Conservation (phyloP, 2,329 filamentous ascomycete species). For the Hortaea werneckii region DNA sequence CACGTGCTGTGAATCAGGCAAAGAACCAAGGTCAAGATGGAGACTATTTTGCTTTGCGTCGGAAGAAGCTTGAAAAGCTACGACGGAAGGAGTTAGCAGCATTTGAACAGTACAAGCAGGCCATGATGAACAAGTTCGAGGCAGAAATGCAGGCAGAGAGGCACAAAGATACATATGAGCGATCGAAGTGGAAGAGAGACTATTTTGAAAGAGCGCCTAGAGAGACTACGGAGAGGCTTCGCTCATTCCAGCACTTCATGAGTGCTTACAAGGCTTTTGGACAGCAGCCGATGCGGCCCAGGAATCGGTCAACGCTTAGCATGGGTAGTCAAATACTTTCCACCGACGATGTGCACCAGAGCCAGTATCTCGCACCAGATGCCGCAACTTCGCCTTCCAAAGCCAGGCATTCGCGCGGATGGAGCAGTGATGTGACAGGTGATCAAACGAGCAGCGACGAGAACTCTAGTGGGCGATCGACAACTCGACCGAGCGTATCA, state of each 20-base stretch:
- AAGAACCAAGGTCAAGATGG: constrained; percentile 2
- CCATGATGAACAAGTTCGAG: constrained; percentile 23
- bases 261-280: constrained; percentile 19
- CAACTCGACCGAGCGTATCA: background rate
- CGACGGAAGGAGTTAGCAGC: constrained; percentile 20
- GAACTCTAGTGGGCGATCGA: constrained; percentile 3
- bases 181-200: constrained; percentile 22
- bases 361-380: constrained; percentile 14
- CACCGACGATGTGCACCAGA: constrained; percentile 11
- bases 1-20: background rate
- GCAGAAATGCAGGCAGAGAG: constrained; percentile 21
- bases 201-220: constrained; percentile 23
- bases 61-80: constrained; percentile 23
- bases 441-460: constrained; percentile 26
- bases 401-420: constrained; percentile 18
- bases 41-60: constrained; percentile 19
- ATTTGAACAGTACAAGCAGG: constrained; percentile 21
- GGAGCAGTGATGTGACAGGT: constrained; percentile 24
- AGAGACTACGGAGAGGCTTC: constrained; percentile 20
- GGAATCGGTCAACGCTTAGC: constrained; percentile 14
- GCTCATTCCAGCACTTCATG: constrained; percentile 20
- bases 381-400: constrained; percentile 8
- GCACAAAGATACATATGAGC: constrained; percentile 18
- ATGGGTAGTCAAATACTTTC: constrained; percentile 13
- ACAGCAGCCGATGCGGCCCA: constrained; percentile 9